Conservation (phyloP, 1,284 basidiomycete species). For the Rhodofomes roseus region DNA sequence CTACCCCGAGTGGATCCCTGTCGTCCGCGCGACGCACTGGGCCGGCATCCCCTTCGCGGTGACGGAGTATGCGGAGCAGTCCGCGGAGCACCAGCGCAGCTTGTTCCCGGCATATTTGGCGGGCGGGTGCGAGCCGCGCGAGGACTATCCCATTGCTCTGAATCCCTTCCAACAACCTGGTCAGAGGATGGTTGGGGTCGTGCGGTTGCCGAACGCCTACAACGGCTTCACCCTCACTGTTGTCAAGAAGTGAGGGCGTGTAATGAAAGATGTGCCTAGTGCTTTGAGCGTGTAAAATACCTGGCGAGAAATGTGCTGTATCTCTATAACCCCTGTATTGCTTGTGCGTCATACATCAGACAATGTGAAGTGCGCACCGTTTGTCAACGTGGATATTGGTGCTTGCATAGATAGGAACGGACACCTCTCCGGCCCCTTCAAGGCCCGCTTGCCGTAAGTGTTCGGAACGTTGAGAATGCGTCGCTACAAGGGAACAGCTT, state of each 20-base stretch:
- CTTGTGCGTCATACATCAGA: too few species aligned
- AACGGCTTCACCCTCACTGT: neutral
- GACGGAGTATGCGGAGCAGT: conserved; percentile 2
- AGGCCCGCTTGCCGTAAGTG: too few species aligned
- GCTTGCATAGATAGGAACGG: too few species aligned
- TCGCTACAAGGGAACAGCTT: too few species aligned
- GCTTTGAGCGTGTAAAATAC: neutral
- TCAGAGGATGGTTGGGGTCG: neutral
- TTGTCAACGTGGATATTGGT: too few species aligned
- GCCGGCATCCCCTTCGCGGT: neutral
- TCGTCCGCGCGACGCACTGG: neutral
- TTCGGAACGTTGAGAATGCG: too few species aligned
- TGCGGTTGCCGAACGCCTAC: neutral
- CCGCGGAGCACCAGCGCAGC: neutral
- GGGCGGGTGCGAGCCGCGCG: neutral
- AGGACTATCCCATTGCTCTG: neutral
- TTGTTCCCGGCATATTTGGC: neutral
- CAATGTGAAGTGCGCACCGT: neutral
- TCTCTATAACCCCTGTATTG: too few species aligned
- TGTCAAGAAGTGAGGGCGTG: neutral
- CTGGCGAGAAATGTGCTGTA: too few species aligned
- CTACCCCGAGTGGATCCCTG: neutral
- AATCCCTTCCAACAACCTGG: neutral
- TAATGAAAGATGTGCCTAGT: neutral
- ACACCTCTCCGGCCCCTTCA: too few species aligned